Evolutionary conservation across 257 asterid species (phyloP).

Genomic region (Primulina eburnea): DNA sequence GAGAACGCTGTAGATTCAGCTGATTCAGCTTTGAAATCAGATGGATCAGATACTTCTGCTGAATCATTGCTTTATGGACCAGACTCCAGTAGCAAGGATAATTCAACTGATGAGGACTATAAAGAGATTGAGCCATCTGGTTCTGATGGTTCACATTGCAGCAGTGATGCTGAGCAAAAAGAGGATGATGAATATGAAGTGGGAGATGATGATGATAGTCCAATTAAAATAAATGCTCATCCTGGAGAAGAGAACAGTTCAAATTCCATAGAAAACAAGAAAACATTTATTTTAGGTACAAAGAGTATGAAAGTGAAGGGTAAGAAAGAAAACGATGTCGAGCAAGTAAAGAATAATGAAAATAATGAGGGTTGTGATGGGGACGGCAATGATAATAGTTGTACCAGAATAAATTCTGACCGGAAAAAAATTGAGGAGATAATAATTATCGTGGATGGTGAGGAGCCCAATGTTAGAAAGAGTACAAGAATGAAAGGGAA

Average conservation of each 20-base stretch:
- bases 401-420: neutral
- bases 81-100: slow-evolving; percentile 25
- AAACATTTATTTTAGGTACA: neutral
- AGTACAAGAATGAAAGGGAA: slow-evolving; percentile 4
- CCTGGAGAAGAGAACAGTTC: neutral
- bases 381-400: neutral
- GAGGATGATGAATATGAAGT: slow-evolving; percentile 5
- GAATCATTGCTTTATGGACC: slow-evolving; percentile 5
- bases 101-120: slow-evolving; percentile 23
- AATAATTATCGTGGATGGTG: neutral
- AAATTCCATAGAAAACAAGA: neutral
- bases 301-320: neutral
- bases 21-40: neutral
- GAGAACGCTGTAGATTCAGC: slow-evolving; percentile 10
- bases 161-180: neutral
- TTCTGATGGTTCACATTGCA: slow-evolving; percentile 20
- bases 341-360: slow-evolving; percentile 1
- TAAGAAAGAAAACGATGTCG: slow-evolving; percentile 9
- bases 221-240: neutral
- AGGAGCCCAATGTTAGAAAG: neutral
- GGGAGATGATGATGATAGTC: neutral
- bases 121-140: slow-evolving; percentile 13
- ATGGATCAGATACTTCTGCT: slow-evolving; percentile 20
- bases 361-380: neutral
- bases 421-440: neutral